Evolutionary conservation across 345 rosid species (phyloP).

Genomic region (Brassica cretica): DNA sequence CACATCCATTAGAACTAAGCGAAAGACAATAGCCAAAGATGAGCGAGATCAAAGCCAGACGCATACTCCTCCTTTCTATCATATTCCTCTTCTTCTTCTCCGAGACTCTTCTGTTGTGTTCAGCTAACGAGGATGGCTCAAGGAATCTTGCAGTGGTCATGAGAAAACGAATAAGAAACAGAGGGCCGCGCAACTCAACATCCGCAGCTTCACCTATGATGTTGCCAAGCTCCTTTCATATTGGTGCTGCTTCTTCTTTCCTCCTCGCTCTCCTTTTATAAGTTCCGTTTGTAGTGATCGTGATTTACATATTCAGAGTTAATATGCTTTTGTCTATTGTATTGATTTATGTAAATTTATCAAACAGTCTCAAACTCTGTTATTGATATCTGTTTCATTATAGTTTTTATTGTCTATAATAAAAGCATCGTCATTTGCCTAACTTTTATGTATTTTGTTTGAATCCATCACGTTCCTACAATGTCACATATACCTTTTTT

Average conservation of each 20-base stretch:
- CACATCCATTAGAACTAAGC: neutral
- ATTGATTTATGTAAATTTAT: neutral
- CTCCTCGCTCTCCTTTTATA: constrained; percentile 27
- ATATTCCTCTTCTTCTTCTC: constrained; percentile 28
- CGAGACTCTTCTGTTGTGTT: constrained; percentile 23
- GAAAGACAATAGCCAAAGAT: constrained; percentile 13
- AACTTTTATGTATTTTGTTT: neutral
- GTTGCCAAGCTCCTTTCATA: constrained; percentile 21
- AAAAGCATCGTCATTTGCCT: constrained; percentile 8
- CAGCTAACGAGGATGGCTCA: constrained; percentile 28
- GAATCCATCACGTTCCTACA: neutral
- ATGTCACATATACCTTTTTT: neutral
- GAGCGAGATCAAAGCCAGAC: constrained; percentile 31
- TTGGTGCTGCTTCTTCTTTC: constrained; percentile 8
- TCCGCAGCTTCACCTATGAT: constrained; percentile 19
- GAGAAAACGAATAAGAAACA: constrained; percentile 5
- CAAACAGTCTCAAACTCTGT: neutral
- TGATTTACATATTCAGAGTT: neutral
- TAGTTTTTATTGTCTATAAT: neutral
- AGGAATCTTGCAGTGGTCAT: constrained; percentile 31
- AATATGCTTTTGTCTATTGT: neutral
- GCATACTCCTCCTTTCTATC: constrained; percentile 26
- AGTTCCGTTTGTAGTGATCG: neutral
- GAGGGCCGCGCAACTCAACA: constrained; percentile 16
- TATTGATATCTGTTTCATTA: neutral